Evolutionary conservation across 1,284 basidiomycete genomes (phyloP).

Genomic region (Naganishia cerealis): DNA sequence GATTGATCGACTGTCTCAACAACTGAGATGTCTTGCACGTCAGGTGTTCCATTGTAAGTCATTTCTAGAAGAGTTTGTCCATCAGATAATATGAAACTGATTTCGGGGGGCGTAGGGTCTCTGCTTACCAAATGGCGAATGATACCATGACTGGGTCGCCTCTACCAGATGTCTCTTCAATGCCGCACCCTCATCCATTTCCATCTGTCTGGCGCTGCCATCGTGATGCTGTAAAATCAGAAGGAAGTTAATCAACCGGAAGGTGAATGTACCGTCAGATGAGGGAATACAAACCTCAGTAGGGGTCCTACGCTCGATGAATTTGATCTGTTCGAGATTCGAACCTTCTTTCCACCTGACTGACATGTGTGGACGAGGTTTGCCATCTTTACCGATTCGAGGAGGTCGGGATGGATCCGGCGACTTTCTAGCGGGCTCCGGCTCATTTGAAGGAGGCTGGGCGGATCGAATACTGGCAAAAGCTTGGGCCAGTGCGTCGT

Average conservation of each 20-base stretch:
- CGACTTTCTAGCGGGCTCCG: constrained; percentile 1
- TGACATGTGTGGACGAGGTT: constrained; percentile 17
- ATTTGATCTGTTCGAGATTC: neutral
- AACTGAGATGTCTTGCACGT: neutral
- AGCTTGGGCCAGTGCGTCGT: constrained; percentile 15
- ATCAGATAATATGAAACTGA: neutral
- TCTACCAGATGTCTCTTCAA: neutral
- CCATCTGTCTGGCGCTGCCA: constrained; percentile 21
- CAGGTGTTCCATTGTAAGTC: constrained; percentile 11
- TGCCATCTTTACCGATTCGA: constrained; percentile 10
- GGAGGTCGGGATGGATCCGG: constrained; percentile 19
- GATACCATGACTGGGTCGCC: neutral
- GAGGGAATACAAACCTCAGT: constrained; percentile 2
- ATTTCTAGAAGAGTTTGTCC: neutral
- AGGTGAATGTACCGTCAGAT: neutral
- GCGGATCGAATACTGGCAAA: constrained; percentile 8
- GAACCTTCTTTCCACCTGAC: constrained; percentile 20
- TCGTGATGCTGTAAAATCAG: constrained; percentile 3
- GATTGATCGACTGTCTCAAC: constrained; percentile 8
- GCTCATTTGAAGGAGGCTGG: neutral
- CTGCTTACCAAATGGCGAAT: constrained; percentile 14
- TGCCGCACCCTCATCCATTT: constrained; percentile 17
- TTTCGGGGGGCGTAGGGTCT: neutral
- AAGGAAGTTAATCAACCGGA: neutral
- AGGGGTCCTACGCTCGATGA: constrained; percentile 11